Percentiles rank a stretch among this genome's conserved stretches.
phyloP scores from a whole-genome alignment of 129 eudicot species.

The Chrysanthemum seticuspe region DNA sequence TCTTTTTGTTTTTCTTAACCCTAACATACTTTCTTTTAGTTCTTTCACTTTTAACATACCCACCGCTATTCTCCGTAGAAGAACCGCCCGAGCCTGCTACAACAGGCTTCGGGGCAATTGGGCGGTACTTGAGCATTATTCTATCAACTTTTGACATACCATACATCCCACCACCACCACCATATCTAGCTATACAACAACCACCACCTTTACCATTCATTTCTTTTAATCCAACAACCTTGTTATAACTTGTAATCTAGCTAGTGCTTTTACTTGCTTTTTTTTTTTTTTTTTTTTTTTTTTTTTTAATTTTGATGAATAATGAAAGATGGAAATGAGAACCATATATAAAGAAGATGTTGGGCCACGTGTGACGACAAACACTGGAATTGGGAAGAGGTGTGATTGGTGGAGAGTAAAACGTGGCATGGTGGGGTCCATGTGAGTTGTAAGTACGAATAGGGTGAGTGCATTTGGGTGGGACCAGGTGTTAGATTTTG shows the following conservation, averaged over 20 bases:
- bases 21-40: constrained; percentile 58
- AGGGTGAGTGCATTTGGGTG: constrained; percentile 24
- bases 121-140: constrained; percentile 76
- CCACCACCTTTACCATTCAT: constrained; percentile 69
- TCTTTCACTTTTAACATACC: constrained; percentile 32
- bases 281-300: neutral
- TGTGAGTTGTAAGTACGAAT: constrained; percentile 13
- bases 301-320: neutral
- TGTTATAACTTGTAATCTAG: neutral
- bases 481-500: constrained; percentile 10
- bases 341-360: constrained; percentile 30
- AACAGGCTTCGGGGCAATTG: constrained; percentile 88
- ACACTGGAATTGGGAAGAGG: constrained; percentile 27
- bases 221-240: neutral
- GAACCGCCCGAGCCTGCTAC: constrained; percentile 38
- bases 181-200: constrained; percentile 67
- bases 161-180: constrained; percentile 28
- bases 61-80: constrained; percentile 29
- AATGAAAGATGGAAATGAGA: neutral
- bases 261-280: neutral
- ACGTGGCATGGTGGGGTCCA: constrained; percentile 50
- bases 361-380: constrained; percentile 44
- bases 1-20: constrained; percentile 21
- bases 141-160: constrained; percentile 52
- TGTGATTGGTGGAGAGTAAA: constrained; percentile 39